A percentile compares a stretch with the other conserved stretches of the same genome.
Conservation (phyloP, 1,284 basidiomycete species). For the Phlebopus sp. region DNA sequence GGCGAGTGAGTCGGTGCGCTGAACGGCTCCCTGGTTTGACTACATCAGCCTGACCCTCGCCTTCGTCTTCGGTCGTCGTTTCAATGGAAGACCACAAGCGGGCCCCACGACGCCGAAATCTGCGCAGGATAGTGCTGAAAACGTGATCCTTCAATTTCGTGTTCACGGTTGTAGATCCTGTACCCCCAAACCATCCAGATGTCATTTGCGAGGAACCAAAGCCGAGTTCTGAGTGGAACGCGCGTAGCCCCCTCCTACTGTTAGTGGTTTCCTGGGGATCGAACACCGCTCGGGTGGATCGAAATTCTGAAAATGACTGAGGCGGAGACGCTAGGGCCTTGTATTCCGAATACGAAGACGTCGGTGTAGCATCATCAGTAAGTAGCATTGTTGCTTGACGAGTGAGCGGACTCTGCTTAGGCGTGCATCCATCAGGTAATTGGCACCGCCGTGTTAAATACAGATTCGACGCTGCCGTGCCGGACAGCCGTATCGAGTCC, state of each 20-base stretch:
- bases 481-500: conserved; percentile 41
- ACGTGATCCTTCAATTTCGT: conserved; percentile 92
- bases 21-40: conserved; percentile 46
- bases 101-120: conserved; percentile 55
- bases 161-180: conserved; percentile 89
- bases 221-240: conserved; percentile 39
- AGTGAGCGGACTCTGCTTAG: conserved; percentile 42
- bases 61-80: conserved; percentile 40
- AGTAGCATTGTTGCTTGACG: conserved; percentile 37
- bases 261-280: conserved; percentile 34
- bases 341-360: conserved; percentile 52
- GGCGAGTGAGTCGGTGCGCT: conserved; percentile 31
- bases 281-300: conserved; percentile 22
- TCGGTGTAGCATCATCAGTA: conserved; percentile 44
- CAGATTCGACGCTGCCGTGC: conserved; percentile 63
- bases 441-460: conserved; percentile 45
- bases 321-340: conserved; percentile 5
- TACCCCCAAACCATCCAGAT: conserved; percentile 71
- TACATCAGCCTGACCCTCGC: conserved; percentile 42
- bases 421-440: conserved; percentile 2
- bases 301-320: conserved; percentile 19
- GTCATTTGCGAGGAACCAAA: conserved; percentile 33
- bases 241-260: conserved; percentile 33
- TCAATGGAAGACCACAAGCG: conserved; percentile 35
- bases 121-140: conserved; percentile 80